Evolutionary conservation across 1,284 basidiomycete genomes (phyloP).

Genomic region (Apiotrichum mycotoxinovorans): DNA sequence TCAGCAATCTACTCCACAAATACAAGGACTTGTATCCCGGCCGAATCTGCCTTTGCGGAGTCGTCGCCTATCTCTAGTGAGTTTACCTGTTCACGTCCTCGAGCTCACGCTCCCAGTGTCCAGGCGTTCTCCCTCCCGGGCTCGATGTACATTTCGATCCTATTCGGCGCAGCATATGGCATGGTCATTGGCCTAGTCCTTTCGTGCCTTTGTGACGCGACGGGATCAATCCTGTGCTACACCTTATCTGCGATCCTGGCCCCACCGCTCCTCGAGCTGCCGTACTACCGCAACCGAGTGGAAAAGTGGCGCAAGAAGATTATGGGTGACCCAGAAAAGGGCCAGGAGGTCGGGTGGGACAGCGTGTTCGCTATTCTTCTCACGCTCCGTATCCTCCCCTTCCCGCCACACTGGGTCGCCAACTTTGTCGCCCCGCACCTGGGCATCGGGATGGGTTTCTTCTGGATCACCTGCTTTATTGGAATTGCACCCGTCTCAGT

Average conservation of each 20-base stretch:
- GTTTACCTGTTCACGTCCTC: conserved; percentile 29
- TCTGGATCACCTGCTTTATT: conserved; percentile 86
- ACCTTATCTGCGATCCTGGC: conserved; percentile 84
- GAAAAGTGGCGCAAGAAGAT: conserved; percentile 49
- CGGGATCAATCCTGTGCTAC: conserved; percentile 90
- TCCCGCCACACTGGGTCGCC: conserved; percentile 91
- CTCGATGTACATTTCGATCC: conserved; percentile 96
- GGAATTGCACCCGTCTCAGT: conserved; percentile 88
- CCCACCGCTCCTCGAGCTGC: conserved; percentile 78
- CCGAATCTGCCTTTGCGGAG: conserved; percentile 75
- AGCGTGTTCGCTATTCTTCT: conserved; percentile 68
- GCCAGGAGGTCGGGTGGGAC: conserved; percentile 43
- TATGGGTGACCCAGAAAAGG: conserved; percentile 48
- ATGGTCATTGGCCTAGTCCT: conserved; percentile 82
- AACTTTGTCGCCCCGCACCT: conserved; percentile 92
- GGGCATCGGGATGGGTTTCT: conserved; percentile 75
- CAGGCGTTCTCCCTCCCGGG: conserved; percentile 96
- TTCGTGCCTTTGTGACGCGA: conserved; percentile 87
- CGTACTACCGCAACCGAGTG: conserved; percentile 60
- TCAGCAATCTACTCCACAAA: conserved; percentile 68
- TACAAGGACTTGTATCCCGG: conserved; percentile 79
- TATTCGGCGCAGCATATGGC: conserved; percentile 94
- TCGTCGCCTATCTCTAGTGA: conserved; percentile 86
- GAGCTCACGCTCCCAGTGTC: conserved; percentile 56
- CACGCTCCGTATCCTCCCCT: conserved; percentile 80